Conservation (phyloP, 2,329 filamentous ascomycete genomes). For the Thielaviopsis populi region DNA sequence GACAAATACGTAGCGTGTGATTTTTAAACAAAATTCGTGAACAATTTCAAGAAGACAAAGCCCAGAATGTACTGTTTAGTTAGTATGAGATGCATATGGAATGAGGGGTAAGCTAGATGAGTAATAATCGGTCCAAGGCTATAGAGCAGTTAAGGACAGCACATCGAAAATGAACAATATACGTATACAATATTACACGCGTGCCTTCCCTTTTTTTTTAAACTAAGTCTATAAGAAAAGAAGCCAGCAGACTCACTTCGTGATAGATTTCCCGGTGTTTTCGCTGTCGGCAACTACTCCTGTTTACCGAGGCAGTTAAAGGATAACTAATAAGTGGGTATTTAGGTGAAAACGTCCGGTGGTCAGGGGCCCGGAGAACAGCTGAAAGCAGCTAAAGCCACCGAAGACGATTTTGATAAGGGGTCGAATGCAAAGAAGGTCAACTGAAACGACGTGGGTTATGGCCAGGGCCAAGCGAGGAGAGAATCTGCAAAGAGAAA, state of each 20-base stretch:
- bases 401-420: background rate
- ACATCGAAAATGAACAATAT: background rate
- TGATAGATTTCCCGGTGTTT: background rate
- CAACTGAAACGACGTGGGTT: too few relatives aligned
- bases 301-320: background rate
- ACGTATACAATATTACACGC: background rate
- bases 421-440: background rate
- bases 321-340: background rate
- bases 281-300: background rate
- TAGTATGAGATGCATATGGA: too few relatives aligned
- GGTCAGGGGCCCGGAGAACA: background rate
- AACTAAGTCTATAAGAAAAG: background rate
- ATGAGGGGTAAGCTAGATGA: background rate
- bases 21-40: too few relatives aligned
- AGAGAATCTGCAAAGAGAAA: too few relatives aligned
- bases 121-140: too few relatives aligned
- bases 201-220: background rate
- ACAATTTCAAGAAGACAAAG: too few relatives aligned
- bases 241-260: background rate
- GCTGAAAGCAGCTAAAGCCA: background rate
- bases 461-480: too few relatives aligned
- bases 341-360: background rate
- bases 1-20: too few relatives aligned
- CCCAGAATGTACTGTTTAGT: too few relatives aligned
- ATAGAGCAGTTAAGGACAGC: background rate